Evolutionary conservation across 257 asterid genomes (phyloP).

Genomic region (Parsonsia alboflavescens): DNA sequence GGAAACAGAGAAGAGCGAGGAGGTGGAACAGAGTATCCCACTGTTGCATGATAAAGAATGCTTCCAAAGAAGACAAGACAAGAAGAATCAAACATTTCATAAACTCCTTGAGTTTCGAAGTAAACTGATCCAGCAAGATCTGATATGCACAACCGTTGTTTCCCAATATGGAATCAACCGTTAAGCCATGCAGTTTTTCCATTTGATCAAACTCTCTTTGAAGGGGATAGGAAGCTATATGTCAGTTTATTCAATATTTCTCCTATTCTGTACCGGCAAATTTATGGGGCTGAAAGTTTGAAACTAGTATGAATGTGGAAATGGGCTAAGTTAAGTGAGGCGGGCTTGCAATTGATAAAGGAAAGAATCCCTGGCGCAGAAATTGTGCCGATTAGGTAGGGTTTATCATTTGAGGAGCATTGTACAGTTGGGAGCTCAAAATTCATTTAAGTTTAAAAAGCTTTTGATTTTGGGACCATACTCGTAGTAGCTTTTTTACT

Average conservation of each 20-base stretch:
- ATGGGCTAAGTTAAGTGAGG: no score
- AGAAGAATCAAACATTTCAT: conserved; percentile 24
- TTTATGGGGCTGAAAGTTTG: background rate
- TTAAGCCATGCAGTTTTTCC: background rate
- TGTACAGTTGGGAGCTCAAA: conserved; percentile 8
- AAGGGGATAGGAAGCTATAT: background rate
- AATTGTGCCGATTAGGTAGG: background rate
- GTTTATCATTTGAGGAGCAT: background rate
- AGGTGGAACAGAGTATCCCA: conserved; percentile 29
- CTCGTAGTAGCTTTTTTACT: background rate
- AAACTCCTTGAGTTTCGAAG: conserved; percentile 18
- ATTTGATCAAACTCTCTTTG: background rate
- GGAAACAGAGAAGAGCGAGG: conserved; percentile 11
- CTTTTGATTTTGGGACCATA: background rate
- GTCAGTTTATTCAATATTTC: no score
- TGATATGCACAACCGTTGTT: background rate
- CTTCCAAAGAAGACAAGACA: conserved; percentile 30
- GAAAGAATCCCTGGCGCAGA: background rate
- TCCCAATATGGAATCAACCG: background rate
- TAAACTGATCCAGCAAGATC: background rate
- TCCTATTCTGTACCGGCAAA: background rate
- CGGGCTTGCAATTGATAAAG: background rate
- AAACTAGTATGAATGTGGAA: no score
- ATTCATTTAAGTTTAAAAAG: background rate
- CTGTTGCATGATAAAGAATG: conserved; percentile 30